These are phyloP conservation scores for Opeltia flavorubescens DNA, from an alignment of 495 filamentous ascomycete genomes.

Conservation along the genomic window DNA sequence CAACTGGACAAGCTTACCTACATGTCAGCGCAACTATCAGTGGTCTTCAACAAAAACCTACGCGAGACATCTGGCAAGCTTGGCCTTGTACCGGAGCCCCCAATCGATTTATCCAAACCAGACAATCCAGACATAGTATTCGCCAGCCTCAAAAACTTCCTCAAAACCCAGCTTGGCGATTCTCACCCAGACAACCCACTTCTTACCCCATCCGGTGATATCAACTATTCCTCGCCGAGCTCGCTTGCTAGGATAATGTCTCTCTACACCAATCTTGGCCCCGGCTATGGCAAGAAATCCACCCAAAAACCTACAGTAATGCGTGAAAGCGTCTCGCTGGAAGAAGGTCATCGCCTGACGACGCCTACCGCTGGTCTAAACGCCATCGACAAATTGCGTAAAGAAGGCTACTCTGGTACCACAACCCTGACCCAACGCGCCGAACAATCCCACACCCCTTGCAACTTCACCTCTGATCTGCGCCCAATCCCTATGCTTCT, in stretches of 20 bases:
- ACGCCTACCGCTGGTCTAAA: constrained; percentile 33
- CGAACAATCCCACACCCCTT: constrained; percentile 29
- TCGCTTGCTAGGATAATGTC: constrained; percentile 81
- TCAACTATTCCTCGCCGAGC: constrained; percentile 62
- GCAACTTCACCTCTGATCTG: constrained; percentile 49
- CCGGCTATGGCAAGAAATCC: constrained; percentile 43
- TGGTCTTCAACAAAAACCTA: constrained; percentile 16
- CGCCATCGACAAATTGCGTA: constrained; percentile 30
- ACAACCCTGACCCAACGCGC: constrained; percentile 37
- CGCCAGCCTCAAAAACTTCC: constrained; percentile 52
- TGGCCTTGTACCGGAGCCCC: constrained; percentile 18
- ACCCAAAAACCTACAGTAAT: constrained; percentile 54
- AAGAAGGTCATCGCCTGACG: constrained; percentile 52
- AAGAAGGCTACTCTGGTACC: constrained; percentile 38
- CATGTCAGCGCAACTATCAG: constrained; percentile 66
- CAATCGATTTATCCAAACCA: constrained; percentile 21
- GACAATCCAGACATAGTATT: constrained; percentile 27
- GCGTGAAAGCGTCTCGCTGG: constrained; percentile 56
- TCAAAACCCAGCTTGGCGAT: constrained; percentile 53
- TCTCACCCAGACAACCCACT: constrained; percentile 38
- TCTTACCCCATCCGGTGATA: constrained; percentile 34
- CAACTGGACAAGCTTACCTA: constrained; percentile 76
- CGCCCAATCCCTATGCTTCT: constrained; percentile 69
- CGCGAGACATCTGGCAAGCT: constrained; percentile 15
- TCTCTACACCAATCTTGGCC: constrained; percentile 56